Evolutionary conservation across 2,329 filamentous ascomycete species (phyloP).

Genomic region (Paraconiothyrium sp.): DNA sequence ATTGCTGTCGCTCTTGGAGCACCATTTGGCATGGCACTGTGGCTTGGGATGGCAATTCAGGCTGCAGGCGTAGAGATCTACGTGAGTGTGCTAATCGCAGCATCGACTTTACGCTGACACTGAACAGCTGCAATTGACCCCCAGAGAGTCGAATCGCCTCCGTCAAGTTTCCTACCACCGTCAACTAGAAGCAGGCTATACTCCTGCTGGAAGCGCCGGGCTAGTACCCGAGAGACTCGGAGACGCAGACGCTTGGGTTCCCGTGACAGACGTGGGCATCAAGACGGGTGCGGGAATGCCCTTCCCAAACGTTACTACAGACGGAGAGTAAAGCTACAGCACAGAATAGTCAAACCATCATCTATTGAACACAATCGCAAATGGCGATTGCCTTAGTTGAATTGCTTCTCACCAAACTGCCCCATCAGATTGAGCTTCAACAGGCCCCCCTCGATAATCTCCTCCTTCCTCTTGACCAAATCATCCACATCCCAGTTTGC

Average conservation of each 20-base stretch:
- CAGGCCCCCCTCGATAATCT: conserved; percentile 26
- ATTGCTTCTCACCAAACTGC: not conserved
- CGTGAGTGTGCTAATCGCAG: not conserved
- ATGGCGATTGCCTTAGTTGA: not conserved
- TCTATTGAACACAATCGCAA: not conserved
- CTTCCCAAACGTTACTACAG: not conserved
- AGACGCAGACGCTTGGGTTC: not conserved
- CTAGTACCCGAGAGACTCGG: not conserved
- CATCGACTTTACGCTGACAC: not conserved
- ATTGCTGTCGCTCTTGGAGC: conserved; percentile 1
- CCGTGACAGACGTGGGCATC: not conserved
- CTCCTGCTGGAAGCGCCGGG: not conserved
- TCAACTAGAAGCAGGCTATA: not conserved
- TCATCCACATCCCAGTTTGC: conserved; percentile 46
- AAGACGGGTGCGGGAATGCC: not conserved
- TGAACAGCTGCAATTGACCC: not conserved
- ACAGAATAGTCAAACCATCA: not conserved
- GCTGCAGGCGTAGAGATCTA: conserved; percentile 3
- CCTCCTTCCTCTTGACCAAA: conserved; percentile 30
- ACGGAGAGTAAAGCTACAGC: not conserved
- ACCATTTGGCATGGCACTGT: conserved; percentile 4
- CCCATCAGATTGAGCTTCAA: conserved; percentile 21
- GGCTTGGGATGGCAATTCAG: conserved; percentile 6
- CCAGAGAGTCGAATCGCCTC: not conserved
- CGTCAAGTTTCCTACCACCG: not conserved